phyloP scores from a whole-genome alignment of 192 early-diverging fungal genomes.

The Geosiphon pyriformis region DNA sequence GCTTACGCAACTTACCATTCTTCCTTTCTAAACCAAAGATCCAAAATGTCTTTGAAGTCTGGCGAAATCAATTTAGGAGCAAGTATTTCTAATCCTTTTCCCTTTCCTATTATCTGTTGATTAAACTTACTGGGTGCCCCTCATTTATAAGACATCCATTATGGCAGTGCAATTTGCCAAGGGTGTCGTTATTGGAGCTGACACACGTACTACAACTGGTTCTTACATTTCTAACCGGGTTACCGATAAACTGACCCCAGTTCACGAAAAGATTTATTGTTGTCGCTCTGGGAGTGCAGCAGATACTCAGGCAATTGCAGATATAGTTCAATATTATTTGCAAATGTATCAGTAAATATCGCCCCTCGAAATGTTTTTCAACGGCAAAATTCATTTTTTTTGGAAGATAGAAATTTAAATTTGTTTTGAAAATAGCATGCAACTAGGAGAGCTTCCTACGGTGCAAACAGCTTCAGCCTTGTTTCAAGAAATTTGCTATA shows the following conservation, averaged over 20 bases:
- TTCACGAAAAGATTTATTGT: conserved; percentile 95
- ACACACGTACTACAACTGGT: conserved; percentile 94
- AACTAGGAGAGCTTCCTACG: conserved; percentile 77
- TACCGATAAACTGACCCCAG: conserved; percentile 94
- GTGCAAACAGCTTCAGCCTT: conserved; percentile 83
- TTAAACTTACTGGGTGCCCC: conserved; percentile 1
- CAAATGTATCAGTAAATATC: conserved; percentile 79
- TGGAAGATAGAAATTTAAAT: background rate
- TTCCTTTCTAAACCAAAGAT: no score
- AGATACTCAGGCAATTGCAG: conserved; percentile 97
- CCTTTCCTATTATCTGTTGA: background rate
- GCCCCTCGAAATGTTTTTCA: background rate
- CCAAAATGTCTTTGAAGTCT: conserved; percentile 60
- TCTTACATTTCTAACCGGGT: conserved; percentile 96
- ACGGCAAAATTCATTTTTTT: conserved; percentile 9
- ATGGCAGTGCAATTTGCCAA: conserved; percentile 89
- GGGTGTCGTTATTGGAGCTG: conserved; percentile 95
- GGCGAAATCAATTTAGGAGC: conserved; percentile 95
- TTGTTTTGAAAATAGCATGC: conserved; percentile 49
- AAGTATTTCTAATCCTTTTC: conserved; percentile 33
- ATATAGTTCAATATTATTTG: conserved; percentile 94
- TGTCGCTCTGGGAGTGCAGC: conserved; percentile 97
- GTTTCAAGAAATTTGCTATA: conserved; percentile 92
- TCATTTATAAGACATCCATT: conserved; percentile 77
- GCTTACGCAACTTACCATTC: no score